These are phyloP conservation scores for Fragilariopsis cylindrus DNA, from an alignment of 108 stramenopile species.

Conservation along the genomic window DNA sequence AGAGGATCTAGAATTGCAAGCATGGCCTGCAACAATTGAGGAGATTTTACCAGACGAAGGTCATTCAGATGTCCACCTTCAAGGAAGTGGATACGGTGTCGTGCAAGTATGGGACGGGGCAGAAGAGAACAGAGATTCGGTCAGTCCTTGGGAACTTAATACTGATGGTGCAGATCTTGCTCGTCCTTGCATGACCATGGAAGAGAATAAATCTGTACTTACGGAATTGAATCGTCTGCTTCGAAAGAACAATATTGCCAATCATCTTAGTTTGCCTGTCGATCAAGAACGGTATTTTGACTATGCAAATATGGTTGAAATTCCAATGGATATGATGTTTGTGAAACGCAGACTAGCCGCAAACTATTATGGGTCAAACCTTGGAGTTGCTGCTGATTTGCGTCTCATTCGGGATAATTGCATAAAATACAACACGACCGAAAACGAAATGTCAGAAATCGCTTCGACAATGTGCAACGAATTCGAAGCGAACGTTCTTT, in stretches of 20 bases:
- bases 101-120: constrained; percentile 29
- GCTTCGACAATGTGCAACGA: constrained; percentile 57
- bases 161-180: constrained; percentile 23
- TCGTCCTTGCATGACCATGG: constrained; percentile 49
- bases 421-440: constrained; percentile 77
- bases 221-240: constrained; percentile 40
- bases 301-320: constrained; percentile 73
- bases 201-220: constrained; percentile 43
- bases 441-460: constrained; percentile 44
- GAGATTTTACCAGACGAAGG: constrained; percentile 18
- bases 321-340: constrained; percentile 65
- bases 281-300: constrained; percentile 62
- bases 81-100: constrained; percentile 48
- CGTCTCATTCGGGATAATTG: constrained; percentile 80
- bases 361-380: constrained; percentile 67
- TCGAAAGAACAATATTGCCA: constrained; percentile 39
- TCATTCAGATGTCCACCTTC: constrained; percentile 28
- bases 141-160: constrained; percentile 71
- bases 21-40: constrained; percentile 30
- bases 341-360: constrained; percentile 51
- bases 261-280: constrained; percentile 54
- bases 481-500: constrained; percentile 45
- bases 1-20: constrained; percentile 44
- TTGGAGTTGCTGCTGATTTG: constrained; percentile 73
- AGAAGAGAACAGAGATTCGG: constrained; percentile 29